A percentile compares a stretch with the other conserved stretches of the same genome.
phyloP scores from a whole-genome alignment of 805 yeast species.

The Dipodascus geniculatus region DNA sequence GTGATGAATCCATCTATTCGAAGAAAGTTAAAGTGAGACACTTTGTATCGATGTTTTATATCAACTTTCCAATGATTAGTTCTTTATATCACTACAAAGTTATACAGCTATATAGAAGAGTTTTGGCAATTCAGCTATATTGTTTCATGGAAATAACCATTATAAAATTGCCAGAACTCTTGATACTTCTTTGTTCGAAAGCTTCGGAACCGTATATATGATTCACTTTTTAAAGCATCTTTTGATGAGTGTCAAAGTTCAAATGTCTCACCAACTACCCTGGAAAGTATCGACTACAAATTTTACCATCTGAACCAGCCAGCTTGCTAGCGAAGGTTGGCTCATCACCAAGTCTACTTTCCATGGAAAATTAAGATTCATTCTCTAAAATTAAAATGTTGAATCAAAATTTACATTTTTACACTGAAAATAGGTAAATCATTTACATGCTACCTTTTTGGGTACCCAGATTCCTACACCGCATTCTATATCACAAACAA shows the following conservation, averaged over 20 bases:
- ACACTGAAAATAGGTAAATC: neutral
- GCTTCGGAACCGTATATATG: neutral
- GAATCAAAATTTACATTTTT: neutral
- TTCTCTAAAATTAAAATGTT: no score
- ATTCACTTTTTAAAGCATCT: neutral
- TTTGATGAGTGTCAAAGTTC: neutral
- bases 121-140: no score
- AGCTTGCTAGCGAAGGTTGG: neutral
- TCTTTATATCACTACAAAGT: no score
- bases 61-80: neutral
- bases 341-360: neutral
- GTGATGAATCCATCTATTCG: no score
- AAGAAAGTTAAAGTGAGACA: neutral
- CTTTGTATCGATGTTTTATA: neutral
- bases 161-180: no score
- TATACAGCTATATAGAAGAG: no score
- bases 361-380: neutral
- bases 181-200: no score
- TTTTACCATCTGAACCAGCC: no score
- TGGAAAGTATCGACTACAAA: neutral
- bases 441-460: no score
- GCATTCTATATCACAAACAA: neutral
- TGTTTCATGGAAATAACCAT: no score
- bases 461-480: neutral
- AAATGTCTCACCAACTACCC: neutral